phyloP scores from a whole-genome alignment of 2,329 filamentous ascomycete species.

The Tympanopsis confertula region DNA sequence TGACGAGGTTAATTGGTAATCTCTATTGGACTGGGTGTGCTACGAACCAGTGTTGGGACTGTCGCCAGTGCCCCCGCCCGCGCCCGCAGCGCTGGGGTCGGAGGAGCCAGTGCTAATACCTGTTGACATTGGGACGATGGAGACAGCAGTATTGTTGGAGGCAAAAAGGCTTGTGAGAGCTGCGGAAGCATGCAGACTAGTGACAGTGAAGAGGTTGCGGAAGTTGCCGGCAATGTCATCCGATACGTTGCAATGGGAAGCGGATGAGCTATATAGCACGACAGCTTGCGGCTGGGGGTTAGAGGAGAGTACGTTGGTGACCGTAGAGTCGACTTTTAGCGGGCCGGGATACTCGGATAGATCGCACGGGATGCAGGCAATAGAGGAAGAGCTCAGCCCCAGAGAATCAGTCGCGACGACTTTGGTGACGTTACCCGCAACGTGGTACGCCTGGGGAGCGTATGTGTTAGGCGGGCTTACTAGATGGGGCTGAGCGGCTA shows the following conservation, averaged over 20 bases:
- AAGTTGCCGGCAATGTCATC: background rate
- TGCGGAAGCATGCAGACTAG: too few species aligned
- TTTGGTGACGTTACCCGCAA: background rate
- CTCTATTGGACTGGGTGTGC: background rate
- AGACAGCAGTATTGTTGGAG: too few species aligned
- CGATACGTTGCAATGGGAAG: background rate
- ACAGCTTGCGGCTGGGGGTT: background rate
- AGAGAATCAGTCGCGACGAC: background rate
- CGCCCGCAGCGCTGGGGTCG: background rate
- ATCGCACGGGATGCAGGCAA: background rate
- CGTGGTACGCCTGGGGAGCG: background rate
- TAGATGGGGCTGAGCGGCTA: too few species aligned
- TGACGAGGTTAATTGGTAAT: constrained; percentile 7
- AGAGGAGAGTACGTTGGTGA: background rate
- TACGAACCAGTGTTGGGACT: constrained; percentile 1
- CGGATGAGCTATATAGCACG: background rate
- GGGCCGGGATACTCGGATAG: background rate
- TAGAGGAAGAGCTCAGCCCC: background rate
- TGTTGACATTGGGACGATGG: too few species aligned
- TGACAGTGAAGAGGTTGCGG: background rate
- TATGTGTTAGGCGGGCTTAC: too few species aligned
- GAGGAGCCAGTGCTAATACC: too few species aligned
- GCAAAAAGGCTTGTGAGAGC: too few species aligned
- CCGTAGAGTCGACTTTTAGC: background rate
- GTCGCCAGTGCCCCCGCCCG: background rate